These are phyloP conservation scores for Rhizoclosmatium sp. DNA, from an alignment of 192 early-diverging fungal genomes.

Conservation along the genomic window DNA sequence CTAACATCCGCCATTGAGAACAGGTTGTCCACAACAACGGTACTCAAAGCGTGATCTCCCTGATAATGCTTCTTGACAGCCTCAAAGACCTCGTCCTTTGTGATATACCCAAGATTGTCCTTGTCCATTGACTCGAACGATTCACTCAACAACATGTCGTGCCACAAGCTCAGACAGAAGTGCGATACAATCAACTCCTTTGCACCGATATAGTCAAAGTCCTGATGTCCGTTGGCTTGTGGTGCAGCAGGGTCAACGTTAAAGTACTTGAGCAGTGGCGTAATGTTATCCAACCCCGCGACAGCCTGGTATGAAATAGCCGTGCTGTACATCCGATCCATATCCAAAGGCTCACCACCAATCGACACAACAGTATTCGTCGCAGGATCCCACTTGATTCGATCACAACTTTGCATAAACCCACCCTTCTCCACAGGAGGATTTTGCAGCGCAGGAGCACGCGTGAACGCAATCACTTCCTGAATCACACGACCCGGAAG, in stretches of 20 bases:
- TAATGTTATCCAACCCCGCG: conserved; percentile 25
- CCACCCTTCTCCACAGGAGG: conserved; percentile 28
- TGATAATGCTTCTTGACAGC: conserved; percentile 2
- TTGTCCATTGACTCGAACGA: conserved; percentile 8
- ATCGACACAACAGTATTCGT: neutral
- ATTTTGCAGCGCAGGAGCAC: conserved; percentile 9
- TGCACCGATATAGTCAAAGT: conserved; percentile 18
- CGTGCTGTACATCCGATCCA: neutral
- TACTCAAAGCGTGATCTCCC: conserved; percentile 4
- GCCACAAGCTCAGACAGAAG: conserved; percentile 25
- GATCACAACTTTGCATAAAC: conserved; percentile 17
- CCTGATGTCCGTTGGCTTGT: neutral
- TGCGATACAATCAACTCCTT: conserved; percentile 29
- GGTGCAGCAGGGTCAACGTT: neutral
- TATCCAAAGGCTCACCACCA: conserved; percentile 7
- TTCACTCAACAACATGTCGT: neutral
- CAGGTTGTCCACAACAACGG: conserved; percentile 21
- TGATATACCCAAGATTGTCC: neutral
- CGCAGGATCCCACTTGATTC: conserved; percentile 12
- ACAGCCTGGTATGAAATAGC: conserved; percentile 13
- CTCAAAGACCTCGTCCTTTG: conserved; percentile 4
- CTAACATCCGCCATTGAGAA: conserved; percentile 15
- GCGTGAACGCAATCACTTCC: conserved; percentile 1
- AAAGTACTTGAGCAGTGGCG: conserved; percentile 7
- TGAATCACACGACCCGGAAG: conserved; percentile 14